A percentile compares a stretch with the other conserved stretches of the same genome.
These are phyloP conservation scores for Phialophora tarda DNA, from an alignment of 2,329 filamentous ascomycete species.

Conservation along the genomic window DNA sequence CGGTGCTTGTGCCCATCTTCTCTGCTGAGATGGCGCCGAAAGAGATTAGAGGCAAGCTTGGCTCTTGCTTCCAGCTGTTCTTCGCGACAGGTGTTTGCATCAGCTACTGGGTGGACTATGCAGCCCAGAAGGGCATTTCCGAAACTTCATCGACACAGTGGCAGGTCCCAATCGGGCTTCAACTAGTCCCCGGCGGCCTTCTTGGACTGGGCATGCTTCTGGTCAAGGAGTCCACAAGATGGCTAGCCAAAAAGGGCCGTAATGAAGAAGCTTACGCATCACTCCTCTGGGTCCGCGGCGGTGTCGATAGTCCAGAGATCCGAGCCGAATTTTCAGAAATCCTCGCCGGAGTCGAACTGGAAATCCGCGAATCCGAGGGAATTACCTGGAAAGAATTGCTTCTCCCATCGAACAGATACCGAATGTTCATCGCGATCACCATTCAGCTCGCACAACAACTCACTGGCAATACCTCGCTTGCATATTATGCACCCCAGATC, in stretches of 20 bases:
- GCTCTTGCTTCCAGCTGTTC: conserved; percentile 60
- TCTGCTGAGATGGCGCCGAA: conserved; percentile 54
- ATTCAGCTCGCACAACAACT: conserved; percentile 58
- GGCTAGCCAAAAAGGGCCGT: conserved; percentile 55
- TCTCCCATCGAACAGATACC: conserved; percentile 55
- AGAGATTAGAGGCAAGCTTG: conserved; percentile 52
- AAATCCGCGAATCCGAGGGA: conserved; percentile 53
- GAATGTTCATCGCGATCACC: conserved; percentile 57
- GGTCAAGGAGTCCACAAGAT: conserved; percentile 55
- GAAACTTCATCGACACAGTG: conserved; percentile 53
- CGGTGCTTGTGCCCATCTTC: conserved; percentile 52
- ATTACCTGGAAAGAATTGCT: conserved; percentile 56
- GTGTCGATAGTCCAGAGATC: conserved; percentile 47
- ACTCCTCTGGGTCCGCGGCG: conserved; percentile 60
- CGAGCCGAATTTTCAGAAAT: conserved; percentile 48
- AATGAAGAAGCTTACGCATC: conserved; percentile 55
- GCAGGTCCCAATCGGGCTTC: conserved; percentile 62
- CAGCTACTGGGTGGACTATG: conserved; percentile 62
- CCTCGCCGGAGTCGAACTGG: conserved; percentile 55
- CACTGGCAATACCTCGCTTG: conserved; percentile 43
- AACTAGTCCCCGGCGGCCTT: conserved; percentile 56
- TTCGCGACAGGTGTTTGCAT: conserved; percentile 58
- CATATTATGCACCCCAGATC: conserved; percentile 60
- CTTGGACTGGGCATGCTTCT: conserved; percentile 57
- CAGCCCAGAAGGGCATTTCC: conserved; percentile 46